Evolutionary conservation across 169 alveolate species (phyloP).

Genomic region (Cystoisospora suis): DNA sequence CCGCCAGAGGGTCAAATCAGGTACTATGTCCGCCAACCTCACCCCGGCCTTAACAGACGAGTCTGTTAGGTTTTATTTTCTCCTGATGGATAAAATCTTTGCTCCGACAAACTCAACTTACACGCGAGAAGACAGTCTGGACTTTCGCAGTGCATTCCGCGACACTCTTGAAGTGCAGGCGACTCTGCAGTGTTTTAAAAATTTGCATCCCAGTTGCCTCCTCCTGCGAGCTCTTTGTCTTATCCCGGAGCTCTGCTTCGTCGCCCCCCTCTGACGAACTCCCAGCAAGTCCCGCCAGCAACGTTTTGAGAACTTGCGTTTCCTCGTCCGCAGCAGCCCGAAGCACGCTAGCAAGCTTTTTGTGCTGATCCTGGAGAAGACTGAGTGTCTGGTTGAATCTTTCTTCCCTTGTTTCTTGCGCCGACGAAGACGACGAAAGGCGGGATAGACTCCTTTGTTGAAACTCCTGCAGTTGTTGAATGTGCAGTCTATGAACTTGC

Average conservation of each 20-base stretch:
- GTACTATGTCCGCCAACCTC: no score
- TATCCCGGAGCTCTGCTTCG: neutral
- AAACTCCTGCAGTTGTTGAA: neutral
- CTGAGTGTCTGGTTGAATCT: neutral
- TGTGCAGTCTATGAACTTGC: neutral
- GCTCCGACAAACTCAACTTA: no score
- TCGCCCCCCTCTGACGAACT: neutral
- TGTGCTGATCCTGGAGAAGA: neutral
- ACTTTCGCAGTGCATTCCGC: constrained; percentile 8
- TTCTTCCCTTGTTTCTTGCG: neutral
- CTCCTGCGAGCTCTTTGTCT: neutral
- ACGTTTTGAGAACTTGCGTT: neutral
- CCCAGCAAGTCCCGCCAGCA: neutral
- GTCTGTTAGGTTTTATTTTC: no score
- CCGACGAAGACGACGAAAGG: neutral
- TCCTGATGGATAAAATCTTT: no score
- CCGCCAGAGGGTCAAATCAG: no score
- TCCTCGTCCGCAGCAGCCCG: constrained; percentile 5
- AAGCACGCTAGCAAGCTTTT: neutral
- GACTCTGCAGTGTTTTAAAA: neutral
- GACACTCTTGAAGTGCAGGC: neutral
- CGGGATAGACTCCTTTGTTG: neutral
- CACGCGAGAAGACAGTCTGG: neutral
- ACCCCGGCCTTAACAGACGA: no score
- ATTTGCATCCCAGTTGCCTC: neutral